Evolutionary conservation across 495 filamentous ascomycete species (phyloP).

Genomic region (Aspergillus sclerotiicarbonarius): DNA sequence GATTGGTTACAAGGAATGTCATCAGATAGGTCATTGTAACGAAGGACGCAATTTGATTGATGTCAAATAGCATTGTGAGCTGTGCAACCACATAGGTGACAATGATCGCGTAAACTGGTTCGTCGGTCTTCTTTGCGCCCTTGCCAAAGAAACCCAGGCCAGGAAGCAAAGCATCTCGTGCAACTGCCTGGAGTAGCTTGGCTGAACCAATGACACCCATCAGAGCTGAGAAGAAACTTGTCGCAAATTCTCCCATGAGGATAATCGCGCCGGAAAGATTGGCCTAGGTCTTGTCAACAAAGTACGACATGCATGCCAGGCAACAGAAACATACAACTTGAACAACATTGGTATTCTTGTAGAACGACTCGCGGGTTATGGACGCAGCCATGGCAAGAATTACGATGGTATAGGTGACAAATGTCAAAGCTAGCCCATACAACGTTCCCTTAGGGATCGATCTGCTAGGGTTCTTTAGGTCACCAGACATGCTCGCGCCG

Average conservation of each 20-base stretch:
- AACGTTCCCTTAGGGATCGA: constrained; percentile 81
- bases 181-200: constrained; percentile 84
- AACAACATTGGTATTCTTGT: constrained; percentile 74
- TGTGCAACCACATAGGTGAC: constrained; percentile 75
- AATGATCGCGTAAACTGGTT: constrained; percentile 75
- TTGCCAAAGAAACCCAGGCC: constrained; percentile 73
- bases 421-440: constrained; percentile 71
- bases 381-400: constrained; percentile 79
- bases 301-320: not conserved
- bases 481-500: constrained; percentile 89
- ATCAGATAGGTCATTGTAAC: constrained; percentile 87
- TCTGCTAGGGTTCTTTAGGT: constrained; percentile 79
- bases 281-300: constrained; percentile 40
- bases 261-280: constrained; percentile 71
- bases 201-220: constrained; percentile 88
- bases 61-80: constrained; percentile 75
- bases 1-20: constrained; percentile 63
- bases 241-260: constrained; percentile 78
- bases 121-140: constrained; percentile 71
- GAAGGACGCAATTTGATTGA: constrained; percentile 86
- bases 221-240: constrained; percentile 77
- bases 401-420: constrained; percentile 71
- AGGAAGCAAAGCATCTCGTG: constrained; percentile 75
- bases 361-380: constrained; percentile 70
- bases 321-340: constrained; percentile 53